These are phyloP conservation scores for Mortierella sp. DNA, from an alignment of 371 early-diverging fungal species.

Conservation along the genomic window DNA sequence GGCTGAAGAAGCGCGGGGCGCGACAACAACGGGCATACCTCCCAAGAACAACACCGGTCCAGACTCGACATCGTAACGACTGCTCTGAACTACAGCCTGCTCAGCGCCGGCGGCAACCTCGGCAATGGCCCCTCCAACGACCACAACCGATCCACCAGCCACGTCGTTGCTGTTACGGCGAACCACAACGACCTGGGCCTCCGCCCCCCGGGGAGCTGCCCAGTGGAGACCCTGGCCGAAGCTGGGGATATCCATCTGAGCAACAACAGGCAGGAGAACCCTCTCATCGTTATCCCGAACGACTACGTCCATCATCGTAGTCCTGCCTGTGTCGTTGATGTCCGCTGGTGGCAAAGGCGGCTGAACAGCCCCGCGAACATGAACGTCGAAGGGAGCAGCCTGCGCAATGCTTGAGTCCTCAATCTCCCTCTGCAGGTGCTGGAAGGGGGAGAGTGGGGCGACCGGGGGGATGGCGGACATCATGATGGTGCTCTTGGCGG, in stretches of 20 bases:
- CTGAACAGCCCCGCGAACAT: not conserved
- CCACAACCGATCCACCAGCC: constrained; percentile 22
- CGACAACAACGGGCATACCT: constrained; percentile 27
- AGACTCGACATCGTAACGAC: constrained; percentile 52
- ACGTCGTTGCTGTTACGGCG: constrained; percentile 28
- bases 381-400: not conserved
- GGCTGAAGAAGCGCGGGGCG: constrained; percentile 2
- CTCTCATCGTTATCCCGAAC: constrained; percentile 29
- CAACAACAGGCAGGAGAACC: constrained; percentile 16
- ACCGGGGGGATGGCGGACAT: constrained; percentile 11
- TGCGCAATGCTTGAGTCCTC: not conserved
- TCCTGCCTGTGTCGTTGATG: not conserved
- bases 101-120: no score
- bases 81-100: constrained; percentile 57
- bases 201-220: constrained; percentile 13
- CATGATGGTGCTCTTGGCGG: not conserved
- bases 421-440: constrained; percentile 1
- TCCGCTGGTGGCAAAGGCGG: constrained; percentile 1
- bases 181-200: constrained; percentile 24
- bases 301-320: not conserved
- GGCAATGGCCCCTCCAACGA: no score
- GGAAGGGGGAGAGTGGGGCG: not conserved
- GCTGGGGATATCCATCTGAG: not conserved
- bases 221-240: not conserved
- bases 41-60: constrained; percentile 49